Evolutionary conservation across 2,329 filamentous ascomycete genomes (phyloP), one percentile per base, ranked within the genome.

Genomic region (Fusarium sp.): DNA sequence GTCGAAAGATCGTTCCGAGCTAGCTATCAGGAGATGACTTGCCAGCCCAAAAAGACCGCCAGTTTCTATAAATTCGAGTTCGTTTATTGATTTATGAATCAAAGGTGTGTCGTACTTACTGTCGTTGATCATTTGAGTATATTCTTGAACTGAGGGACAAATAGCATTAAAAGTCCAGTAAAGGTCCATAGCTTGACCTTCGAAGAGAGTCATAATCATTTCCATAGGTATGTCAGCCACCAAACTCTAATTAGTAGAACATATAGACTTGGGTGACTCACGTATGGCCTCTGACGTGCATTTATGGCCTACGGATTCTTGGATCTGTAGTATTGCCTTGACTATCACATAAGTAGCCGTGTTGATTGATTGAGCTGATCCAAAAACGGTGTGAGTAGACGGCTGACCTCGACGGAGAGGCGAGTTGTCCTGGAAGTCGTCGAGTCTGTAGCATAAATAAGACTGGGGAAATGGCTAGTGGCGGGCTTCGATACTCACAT

Each of bases 391-490:
- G 3, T 64, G 61, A 1, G 57, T 44, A 1, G 61, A 61, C 4
- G 61, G 61, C 21, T 64, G 49, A 5, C 61, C 61, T 3, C 61
- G 49, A 17, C 57, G 26, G 8, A 64, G 26, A 1, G 39, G 57
- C 3, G 61, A 64, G 6, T 42, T 15, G 1, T 64, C 61, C 11
- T 64, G 43, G 7, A 64, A 50, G 11, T 64, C 61, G 36, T 64
- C 61, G 6, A 64, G 34, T 28, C 61, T 63, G 3, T 24, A 2
- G 13, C 5, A 1, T 11, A 2, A 9, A 8, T 28, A 28, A 28
- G 26, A 28, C 19, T 28, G 9, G 6, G 7, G 6, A 8, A 6
- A 10, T 10, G 9, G 8, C 26, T 9, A 28, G 26, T 10, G 10
- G 8, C 3, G 26, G 10, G 9, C 0, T 5, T 2, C 3, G 3